A percentile compares a stretch with the other conserved stretches of the same genome.
Conservation (phyloP, 768 basidiomycete species). For the Leccinellum albellum region DNA sequence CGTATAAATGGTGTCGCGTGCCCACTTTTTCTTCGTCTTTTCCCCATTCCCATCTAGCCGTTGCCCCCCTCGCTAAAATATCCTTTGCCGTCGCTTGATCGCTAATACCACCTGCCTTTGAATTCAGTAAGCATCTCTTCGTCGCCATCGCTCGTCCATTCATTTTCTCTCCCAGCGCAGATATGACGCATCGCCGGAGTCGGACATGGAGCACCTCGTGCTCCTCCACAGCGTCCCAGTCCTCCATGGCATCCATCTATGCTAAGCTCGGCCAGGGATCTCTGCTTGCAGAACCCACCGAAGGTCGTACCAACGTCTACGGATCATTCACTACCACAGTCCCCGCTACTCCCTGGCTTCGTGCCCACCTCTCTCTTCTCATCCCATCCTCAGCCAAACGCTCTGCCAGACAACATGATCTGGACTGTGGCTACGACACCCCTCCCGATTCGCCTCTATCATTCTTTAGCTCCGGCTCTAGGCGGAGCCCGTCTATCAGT, state of each 20-base stretch:
- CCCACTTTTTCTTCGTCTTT: slow-evolving; percentile 2
- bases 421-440: slow-evolving; percentile 19
- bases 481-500: slow-evolving; percentile 38
- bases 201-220: slow-evolving; percentile 21
- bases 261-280: slow-evolving; percentile 20
- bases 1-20: slow-evolving; percentile 29
- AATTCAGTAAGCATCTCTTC: background rate
- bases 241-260: slow-evolving; percentile 24
- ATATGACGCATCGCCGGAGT: slow-evolving; percentile 4
- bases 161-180: background rate
- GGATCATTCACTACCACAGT: slow-evolving; percentile 41
- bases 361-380: slow-evolving; percentile 13
- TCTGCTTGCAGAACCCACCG: slow-evolving; percentile 21
- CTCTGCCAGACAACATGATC: slow-evolving; percentile 2
- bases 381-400: slow-evolving; percentile 13
- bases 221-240: slow-evolving; percentile 22
- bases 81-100: background rate
- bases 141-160: background rate
- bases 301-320: slow-evolving; percentile 25
- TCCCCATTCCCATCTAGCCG: background rate
- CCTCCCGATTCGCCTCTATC: slow-evolving; percentile 31
- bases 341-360: slow-evolving; percentile 32
- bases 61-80: background rate
- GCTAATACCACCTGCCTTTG: background rate
- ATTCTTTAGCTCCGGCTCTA: slow-evolving; percentile 13